Evolutionary conservation across 2,329 filamentous ascomycete species (phyloP), one percentile per base, ranked within the genome.

Genomic region (Botryotinia globosa): DNA sequence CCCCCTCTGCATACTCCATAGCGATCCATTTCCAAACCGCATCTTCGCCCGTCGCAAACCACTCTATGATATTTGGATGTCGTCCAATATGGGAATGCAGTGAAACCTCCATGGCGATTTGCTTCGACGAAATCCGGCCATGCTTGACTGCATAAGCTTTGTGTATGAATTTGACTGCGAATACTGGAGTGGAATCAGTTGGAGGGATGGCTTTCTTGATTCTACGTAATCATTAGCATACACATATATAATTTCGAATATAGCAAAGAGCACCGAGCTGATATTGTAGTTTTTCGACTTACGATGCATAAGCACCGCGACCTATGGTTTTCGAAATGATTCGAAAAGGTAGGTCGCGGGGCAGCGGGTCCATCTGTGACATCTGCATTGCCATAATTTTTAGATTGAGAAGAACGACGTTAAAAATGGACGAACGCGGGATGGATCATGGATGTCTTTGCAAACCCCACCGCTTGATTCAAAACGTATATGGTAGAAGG

Each of bases 121-220:
- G 96, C 80, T 97, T 95, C 48, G 91, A 87, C 44, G 92, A 94
- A 77, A 99, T 90, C 74, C 93, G 92, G 80, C 96, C 96, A 86
- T 95, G 90, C 78, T 92, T 92, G 78, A 93, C 88, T 73, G 96
- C 97, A 82, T 98, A 97, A 76, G 92, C 92, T 84, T 99, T 99
- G 85, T 99, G 95, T 81, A 99, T 98, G 83, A 99, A 93, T 82
- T 99, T 99, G 83, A 99, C 94, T 22, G 97, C 96, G 81, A 99
- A 98, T 73, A 99, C 85, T 44, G 95, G 95, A 39, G 85, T 87
- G 39, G 88, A 84, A 1, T 87, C 82, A 76, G 92, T 87, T 37
- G 91, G 84, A 12, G 95, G 95, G 64, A 91, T 89, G 44, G 95
- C 96, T 84, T 98, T 98, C 81, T 97, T 97, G 95, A 82, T 73